These are phyloP conservation scores for Candida peoriensis DNA, from an alignment of 805 yeast species.

Conservation along the genomic window DNA sequence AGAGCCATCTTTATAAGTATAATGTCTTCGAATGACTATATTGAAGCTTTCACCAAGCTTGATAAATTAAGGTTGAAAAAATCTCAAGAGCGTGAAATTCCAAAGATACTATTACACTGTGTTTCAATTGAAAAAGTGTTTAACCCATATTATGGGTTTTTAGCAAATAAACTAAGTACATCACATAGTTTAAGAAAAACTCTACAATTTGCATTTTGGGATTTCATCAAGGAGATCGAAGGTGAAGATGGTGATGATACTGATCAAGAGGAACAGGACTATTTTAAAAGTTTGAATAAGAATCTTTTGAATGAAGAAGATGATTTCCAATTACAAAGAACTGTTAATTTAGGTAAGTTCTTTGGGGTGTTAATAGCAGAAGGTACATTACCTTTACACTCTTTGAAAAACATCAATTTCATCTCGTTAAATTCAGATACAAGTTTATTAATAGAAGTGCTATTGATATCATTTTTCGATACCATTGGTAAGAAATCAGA, in stretches of 20 bases:
- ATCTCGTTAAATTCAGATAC: constrained; percentile 57
- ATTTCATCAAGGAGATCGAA: constrained; percentile 68
- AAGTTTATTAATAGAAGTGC: constrained; percentile 64
- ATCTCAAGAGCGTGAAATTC: constrained; percentile 81
- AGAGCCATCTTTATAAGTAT: constrained; percentile 90
- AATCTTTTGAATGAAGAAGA: constrained; percentile 41
- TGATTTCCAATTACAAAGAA: constrained; percentile 49
- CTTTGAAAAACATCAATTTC: constrained; percentile 69
- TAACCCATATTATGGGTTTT: constrained; percentile 84
- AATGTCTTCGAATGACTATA: constrained; percentile 90
- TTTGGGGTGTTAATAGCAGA: constrained; percentile 74
- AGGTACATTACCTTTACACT: constrained; percentile 66
- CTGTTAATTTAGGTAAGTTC: constrained; percentile 72
- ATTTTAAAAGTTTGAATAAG: constrained; percentile 22
- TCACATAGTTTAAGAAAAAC: constrained; percentile 73
- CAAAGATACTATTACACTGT: constrained; percentile 81
- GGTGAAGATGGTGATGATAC: constrained; percentile 39
- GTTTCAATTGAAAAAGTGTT: constrained; percentile 74
- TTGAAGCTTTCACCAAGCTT: constrained; percentile 79
- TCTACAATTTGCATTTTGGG: constrained; percentile 90
- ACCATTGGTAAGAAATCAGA: constrained; percentile 60
- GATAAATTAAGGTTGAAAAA: constrained; percentile 76
- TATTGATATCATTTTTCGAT: constrained; percentile 64
- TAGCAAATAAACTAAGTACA: constrained; percentile 73
- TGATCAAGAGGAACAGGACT: constrained; percentile 32